Evolutionary conservation across 164 flowering plant species (phyloP), one percentile per base, ranked within the genome.

Genomic region (Vitis riparia): DNA sequence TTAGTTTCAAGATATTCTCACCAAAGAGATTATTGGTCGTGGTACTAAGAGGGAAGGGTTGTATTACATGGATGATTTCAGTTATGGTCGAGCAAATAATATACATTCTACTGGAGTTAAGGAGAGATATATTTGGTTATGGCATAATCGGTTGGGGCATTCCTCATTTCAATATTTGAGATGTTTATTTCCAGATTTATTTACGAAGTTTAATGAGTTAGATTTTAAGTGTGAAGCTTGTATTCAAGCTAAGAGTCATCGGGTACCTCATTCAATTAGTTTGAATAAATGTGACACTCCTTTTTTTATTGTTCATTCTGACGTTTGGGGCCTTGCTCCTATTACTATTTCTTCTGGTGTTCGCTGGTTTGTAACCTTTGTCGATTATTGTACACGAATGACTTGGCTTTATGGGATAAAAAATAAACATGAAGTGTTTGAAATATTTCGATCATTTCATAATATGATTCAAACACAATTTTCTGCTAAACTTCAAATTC

Each of bases 61-160:
- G 64, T 61, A 61, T 30, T 61, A 61, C 15, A 37, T 19, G 37
- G 48, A 32, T 27, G 64, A 61, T 30, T 61, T 61, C 15, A 61
- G 15, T 27, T 9, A 10, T 61, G 64, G 49, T 32, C 1, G 15
- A 32, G 44, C 13, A 61, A 11, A 27, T 32, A 61, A 3, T 32
- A 14, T 61, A 27, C 17, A 14, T 55, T 19, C 17, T 55, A 1
- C 12, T 13, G 5, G 12, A 55, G 59, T 55, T 55, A n/a, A n/a
- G 17, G 17, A 8, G 16, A 55, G 17, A n/a, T 0, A 32, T 6
- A 32, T 32, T 32, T 32, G 44, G 44, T 32, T 32, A 32, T 32
- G 44, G 44, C 44, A 32, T 32, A 32, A 32, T 32, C 44, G 6
- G 44, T 32, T 32, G 44, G 44, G 44, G 44, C 44, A 32, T 32